Evolutionary conservation across 129 eudicot genomes (phyloP), one percentile per base, ranked within the genome.

Genomic region (Mikania micrantha): DNA sequence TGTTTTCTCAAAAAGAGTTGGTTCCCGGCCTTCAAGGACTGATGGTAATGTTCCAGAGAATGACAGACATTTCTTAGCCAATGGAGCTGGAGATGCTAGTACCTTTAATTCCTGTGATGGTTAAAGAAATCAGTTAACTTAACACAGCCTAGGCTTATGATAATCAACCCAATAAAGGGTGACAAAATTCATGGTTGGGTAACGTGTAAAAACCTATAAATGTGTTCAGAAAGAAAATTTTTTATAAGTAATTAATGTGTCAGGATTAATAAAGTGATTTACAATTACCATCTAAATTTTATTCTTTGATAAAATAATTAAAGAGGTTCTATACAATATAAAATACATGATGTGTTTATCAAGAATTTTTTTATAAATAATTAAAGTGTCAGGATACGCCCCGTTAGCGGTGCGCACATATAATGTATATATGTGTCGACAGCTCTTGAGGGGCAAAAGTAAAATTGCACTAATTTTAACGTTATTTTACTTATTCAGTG

Each of bases 51-150:
- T 79, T 25, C 83, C 85, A 17, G 96, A 88, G 52, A 88, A 88
- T 7, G 98, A 84, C 48, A 88, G 84, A 49, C 98, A 85, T 75
- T 93, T 93, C 82, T 89, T 89, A 40, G 80, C 89, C 64, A 69
- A 53, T 38, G 87, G 95, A 74, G 72, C 68, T 31, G 74, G 76
- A 20, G 81, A 68, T 58, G 85, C 86, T 40, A 64, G 57, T 47
- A 80, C 64, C 70, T 81, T 78, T 19, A 76, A 16, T 53, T 69
- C 80, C 88, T 87, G 86, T 12, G n/a, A 66, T 24, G 31, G 58
- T 59, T 61, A 36, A 27, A 27, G 19, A 22, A 19, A 20, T 59
- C 59, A 71, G 58, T 58, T 20, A 40, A 40, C 21, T 47, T 3
- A 47, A 47, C 2, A 45, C n/a, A 25, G 54, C 5, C 54, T 17